A percentile compares a stretch with the other conserved stretches of the same genome.
Evolutionary conservation across 352 stramenopile species (phyloP).

Genomic region (Thraustochytrium striatum): DNA sequence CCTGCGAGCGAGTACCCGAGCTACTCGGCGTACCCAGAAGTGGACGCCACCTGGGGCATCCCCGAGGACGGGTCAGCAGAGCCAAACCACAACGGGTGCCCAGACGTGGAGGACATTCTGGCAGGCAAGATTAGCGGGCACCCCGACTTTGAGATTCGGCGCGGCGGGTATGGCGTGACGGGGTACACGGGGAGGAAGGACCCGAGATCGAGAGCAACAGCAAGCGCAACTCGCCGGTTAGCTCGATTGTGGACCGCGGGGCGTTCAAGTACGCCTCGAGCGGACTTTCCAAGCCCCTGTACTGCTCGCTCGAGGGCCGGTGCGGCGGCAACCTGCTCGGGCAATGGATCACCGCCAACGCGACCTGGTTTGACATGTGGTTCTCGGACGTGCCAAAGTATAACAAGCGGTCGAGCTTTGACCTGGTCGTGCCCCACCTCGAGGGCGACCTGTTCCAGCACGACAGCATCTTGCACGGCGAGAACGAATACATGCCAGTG

Average conservation of each 20-base stretch:
- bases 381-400: neutral
- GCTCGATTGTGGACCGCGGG: constrained; percentile 14
- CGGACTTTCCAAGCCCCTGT: constrained; percentile 13
- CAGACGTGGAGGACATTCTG: neutral
- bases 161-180: constrained; percentile 6
- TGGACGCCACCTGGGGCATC: neutral
- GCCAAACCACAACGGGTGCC: too few relatives aligned
- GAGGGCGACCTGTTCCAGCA: constrained; percentile 2
- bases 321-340: neutral
- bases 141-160: constrained; percentile 17
- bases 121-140: neutral
- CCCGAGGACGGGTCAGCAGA: neutral
- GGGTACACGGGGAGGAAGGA: neutral
- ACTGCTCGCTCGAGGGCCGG: neutral
- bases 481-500: neutral
- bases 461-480: neutral
- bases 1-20: neutral
- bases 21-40: neutral
- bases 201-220: neutral
- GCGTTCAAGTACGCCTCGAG: neutral
- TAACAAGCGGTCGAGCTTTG: neutral
- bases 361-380: constrained; percentile 19
- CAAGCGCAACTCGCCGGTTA: neutral
- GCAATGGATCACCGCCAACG: constrained; percentile 6
- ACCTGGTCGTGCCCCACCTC: neutral